Base-by-base conservation (phyloP, 306 rosid genomes). In the Lagenaria siceraria region DNA sequence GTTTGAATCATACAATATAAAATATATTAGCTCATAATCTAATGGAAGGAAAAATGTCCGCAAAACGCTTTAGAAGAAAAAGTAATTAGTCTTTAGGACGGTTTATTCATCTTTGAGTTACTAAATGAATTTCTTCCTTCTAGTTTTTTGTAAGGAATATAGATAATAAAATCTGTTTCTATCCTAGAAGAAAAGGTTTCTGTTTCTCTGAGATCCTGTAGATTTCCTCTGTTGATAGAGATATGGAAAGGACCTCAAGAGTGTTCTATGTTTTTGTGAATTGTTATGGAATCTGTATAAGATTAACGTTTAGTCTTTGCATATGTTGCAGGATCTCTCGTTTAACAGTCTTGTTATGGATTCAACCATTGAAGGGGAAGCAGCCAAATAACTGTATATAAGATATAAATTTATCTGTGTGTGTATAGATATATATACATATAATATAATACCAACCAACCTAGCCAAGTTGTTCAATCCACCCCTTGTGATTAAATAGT, bases 311-410 rank as follows among this genome's bases (percentile, higher is more conserved):
- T 48, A 46, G 56, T 1, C 59, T 48, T 46, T 71, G n/a, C 22
- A 25, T 71, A 7, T 71, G 59, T 25, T 71, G 76, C 76, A 71
- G 76, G 59, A 71, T 14, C 11, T 14, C 11, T 14, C 24, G 8
- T 46, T 15, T 43, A 65, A 68, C 55, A 43, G 22, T 46, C 42
- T 24, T 19, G 2, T 43, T 14, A 4, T 71, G 40, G 58, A 36
- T 46, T 48, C 56, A 12, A 71, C 15, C 58, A 27, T 46, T 46
- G 58, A 71, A 24, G 40, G 40, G 40, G 40, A 48, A 42, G 35
- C 74, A 68, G 33, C 54, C 74, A 68, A 63, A 40, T 40, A 21
- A 42, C n/a, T 66, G 51, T 66, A 66, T 66, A 66, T 66, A 66
- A 69, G 24, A 38, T 66, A 66, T 66, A 21, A 21, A 68, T n/a